Conservation (phyloP, 257 asterid genomes). For the Gentiana macrophylla region DNA sequence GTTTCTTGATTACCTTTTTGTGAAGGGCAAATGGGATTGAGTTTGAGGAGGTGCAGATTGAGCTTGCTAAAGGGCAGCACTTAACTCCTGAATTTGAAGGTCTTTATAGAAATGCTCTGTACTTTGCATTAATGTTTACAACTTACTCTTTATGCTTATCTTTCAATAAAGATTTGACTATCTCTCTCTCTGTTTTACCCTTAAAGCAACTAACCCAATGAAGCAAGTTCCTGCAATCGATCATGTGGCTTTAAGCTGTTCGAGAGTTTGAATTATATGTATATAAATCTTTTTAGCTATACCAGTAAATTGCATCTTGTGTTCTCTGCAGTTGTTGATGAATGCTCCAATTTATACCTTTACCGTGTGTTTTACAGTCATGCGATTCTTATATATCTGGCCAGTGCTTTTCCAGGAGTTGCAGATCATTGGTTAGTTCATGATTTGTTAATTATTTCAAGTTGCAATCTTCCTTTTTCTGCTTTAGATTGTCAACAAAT, state of each 20-base stretch:
- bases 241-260: constrained; percentile 79
- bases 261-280: constrained; percentile 45
- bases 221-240: constrained; percentile 74
- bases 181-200: constrained; percentile 14
- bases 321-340: not conserved
- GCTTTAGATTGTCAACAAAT: no score
- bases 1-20: not conserved
- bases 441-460: not conserved
- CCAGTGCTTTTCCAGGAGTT: constrained; percentile 67
- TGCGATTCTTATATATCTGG: constrained; percentile 76
- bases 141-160: not conserved
- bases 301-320: not conserved
- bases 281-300: not conserved
- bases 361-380: constrained; percentile 46
- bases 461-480: not conserved
- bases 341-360: no score
- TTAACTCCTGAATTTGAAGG: constrained; percentile 64
- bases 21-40: constrained; percentile 68
- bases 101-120: not conserved
- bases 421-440: constrained; percentile 92
- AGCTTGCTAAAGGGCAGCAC: constrained; percentile 48
- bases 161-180: not conserved
- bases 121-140: no score
- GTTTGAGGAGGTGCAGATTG: constrained; percentile 64
- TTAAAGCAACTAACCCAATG: constrained; percentile 61